Evolutionary conservation across 345 rosid genomes (phyloP), one percentile per base, ranked within the genome.

Genomic region (Turnera subulata): DNA sequence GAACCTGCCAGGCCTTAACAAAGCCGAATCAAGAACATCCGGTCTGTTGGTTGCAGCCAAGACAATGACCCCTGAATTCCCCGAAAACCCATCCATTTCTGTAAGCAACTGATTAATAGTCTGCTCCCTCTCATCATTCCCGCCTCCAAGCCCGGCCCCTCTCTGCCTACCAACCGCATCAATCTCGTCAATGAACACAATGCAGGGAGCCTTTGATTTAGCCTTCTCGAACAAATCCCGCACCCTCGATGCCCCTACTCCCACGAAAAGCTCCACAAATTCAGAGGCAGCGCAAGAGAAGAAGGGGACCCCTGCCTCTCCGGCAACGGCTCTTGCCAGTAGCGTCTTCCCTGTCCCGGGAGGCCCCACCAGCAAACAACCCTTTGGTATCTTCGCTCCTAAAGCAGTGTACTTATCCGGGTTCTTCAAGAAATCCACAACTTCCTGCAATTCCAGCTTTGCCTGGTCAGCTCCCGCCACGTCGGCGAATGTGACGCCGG

Each of bases 91-190:
- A 69, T 91, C 98, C 96, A 91, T 91, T 65, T 91, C 98, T 1
- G 95, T 88, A 72, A 91, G 49, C 53, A 86, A 55, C 82, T 86
- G 92, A 66, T 88, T 85, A 52, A 88, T 84, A 0, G 96, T 88
- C 73, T 88, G 96, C 62, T 91, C 98, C 23, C 92, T 88, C 77
- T 91, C 96, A 61, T 91, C 96, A 60, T 88, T 88, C 54, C 96
- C 98, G 46, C 96, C 97, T 53, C 96, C 96, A 50, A 84, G 78
- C 14, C 96, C 98, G 12, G 96, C 94, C 64, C 98, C 98, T 71
- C 98, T 84, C 73, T 91, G 94, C 71, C 98, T 78, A 43, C 92
- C 93, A 16, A 89, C 98, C 3, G 88, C 98, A 54, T 83, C 95
- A 72, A 92, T 92, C 67, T 92, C 35, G 8, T 29, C 35, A 29